These are phyloP conservation scores for Bonia amplexicaulis DNA, from an alignment of 176 grass and related monocot species.

Conservation along the genomic window DNA sequence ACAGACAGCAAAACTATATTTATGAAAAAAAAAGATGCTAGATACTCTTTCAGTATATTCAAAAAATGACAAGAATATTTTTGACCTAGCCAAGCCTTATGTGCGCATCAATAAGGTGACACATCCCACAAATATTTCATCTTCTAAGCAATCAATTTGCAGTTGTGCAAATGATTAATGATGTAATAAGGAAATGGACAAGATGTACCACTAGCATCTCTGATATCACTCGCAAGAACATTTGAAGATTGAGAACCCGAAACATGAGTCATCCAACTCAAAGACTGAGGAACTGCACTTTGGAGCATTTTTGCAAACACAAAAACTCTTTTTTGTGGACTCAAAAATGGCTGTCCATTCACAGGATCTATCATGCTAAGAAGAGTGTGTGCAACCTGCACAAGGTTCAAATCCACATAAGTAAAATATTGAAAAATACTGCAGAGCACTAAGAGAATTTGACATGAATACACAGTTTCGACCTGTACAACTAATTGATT, in stretches of 20 bases:
- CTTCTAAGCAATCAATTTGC: constrained; percentile 22
- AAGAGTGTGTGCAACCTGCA: constrained; percentile 83
- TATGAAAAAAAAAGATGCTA: background rate
- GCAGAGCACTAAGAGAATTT: constrained; percentile 15
- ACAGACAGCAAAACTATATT: background rate
- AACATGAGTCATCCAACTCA: constrained; percentile 46
- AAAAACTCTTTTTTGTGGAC: constrained; percentile 59
- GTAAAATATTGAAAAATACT: constrained; percentile 16
- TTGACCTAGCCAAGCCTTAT: background rate
- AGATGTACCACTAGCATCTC: constrained; percentile 36
- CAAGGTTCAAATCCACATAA: constrained; percentile 28
- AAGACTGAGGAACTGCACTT: constrained; percentile 64
- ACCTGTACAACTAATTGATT: constrained; percentile 98
- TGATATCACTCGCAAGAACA: constrained; percentile 28
- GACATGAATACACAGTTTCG: background rate
- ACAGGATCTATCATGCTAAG: constrained; percentile 77
- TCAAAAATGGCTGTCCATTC: constrained; percentile 53
- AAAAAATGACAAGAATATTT: background rate
- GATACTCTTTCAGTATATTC: background rate
- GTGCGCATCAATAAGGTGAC: constrained; percentile 2
- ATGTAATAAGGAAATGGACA: constrained; percentile 19
- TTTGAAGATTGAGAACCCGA: constrained; percentile 29
- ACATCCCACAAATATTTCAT: constrained; percentile 10
- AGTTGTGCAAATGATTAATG: background rate
- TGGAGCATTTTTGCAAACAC: constrained; percentile 91